Conservation (phyloP, 1,284 basidiomycete species). For the Heliocybe sulcata region DNA sequence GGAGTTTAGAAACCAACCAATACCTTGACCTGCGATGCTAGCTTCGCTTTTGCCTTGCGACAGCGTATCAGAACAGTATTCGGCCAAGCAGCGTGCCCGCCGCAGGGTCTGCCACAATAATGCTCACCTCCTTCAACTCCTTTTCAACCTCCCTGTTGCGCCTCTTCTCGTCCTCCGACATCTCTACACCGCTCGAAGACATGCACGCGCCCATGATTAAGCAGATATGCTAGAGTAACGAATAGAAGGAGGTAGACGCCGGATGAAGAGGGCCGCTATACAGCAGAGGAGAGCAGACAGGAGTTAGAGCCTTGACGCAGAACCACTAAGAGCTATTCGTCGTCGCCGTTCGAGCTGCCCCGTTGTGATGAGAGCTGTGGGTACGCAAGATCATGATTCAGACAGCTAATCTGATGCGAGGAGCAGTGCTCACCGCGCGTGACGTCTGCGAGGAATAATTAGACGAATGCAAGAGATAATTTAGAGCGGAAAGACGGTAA, state of each 20-base stretch:
- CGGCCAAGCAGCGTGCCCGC: conserved; percentile 4
- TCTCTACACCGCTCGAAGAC: conserved; percentile 49
- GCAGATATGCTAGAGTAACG: not conserved
- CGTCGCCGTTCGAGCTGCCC: not conserved
- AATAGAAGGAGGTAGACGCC: not conserved
- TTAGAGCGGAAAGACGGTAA: not conserved
- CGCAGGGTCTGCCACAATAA: conserved; percentile 1
- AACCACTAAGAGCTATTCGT: not conserved
- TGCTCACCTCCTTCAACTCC: conserved; percentile 51
- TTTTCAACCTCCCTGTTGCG: conserved; percentile 63
- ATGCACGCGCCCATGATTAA: conserved; percentile 69
- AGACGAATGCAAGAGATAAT: not conserved
- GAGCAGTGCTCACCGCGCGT: not conserved
- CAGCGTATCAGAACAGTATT: not conserved
- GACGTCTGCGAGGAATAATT: not conserved
- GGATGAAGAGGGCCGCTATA: not conserved
- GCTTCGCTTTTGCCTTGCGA: conserved; percentile 54
- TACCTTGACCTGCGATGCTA: conserved; percentile 78
- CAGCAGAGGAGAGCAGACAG: not conserved
- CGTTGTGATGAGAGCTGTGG: not conserved
- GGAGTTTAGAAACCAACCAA: conserved; percentile 10
- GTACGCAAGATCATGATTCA: not conserved
- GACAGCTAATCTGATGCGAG: not conserved
- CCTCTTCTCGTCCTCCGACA: conserved; percentile 56
- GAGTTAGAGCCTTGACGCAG: not conserved